Evolutionary conservation across 129 eudicot species (phyloP), one percentile per base, ranked within the genome.

Genomic region (Rutidosis leptorrhynchoides): DNA sequence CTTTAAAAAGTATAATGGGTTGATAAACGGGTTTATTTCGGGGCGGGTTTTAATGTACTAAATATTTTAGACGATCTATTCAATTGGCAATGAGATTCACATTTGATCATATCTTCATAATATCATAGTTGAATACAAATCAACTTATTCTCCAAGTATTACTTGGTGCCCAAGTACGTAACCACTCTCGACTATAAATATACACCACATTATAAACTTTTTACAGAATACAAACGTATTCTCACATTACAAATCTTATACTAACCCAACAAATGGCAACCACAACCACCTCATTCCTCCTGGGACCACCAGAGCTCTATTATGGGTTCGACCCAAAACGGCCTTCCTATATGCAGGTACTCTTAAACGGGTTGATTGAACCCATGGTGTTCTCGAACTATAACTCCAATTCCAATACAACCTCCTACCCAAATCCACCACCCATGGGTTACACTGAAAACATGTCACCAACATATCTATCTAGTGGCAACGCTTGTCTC

Each of bases 381-480:
- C 37, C 69, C 55, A 64, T 64, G 69, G 54, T n/a, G n/a, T n/a
- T 64, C 57, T 64, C 69, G 22, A n/a, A n/a, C n/a, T n/a, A n/a
- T n/a, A n/a, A 43, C 56, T 64, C 43, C 69, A 64, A 64, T 56
- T 43, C 57, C 69, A 24, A 17, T 19, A 25, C 30, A 14, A 6
- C 10, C 15, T 0, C 37, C n/a, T n/a, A n/a, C 33, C 56, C 7
- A 23, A 24, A 10, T 5, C 37, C 15, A 43, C n/a, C n/a, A n/a
- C 69, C 56, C 15, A 45, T 64, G 37, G 57, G 69, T 25, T 64
- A 64, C 69, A 64, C 69, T 40, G 69, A 64, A 64, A 64, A 64
- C 69, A 64, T 42, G 56, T 64, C 69, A 0, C 16, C 56, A 15
- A 64, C 69, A 10, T 64, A 23, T 45, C n/a, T 64, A 43, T 64